phyloP scores from a whole-genome alignment of 768 basidiomycete genomes.

The Pleurotus pulmonarius region DNA sequence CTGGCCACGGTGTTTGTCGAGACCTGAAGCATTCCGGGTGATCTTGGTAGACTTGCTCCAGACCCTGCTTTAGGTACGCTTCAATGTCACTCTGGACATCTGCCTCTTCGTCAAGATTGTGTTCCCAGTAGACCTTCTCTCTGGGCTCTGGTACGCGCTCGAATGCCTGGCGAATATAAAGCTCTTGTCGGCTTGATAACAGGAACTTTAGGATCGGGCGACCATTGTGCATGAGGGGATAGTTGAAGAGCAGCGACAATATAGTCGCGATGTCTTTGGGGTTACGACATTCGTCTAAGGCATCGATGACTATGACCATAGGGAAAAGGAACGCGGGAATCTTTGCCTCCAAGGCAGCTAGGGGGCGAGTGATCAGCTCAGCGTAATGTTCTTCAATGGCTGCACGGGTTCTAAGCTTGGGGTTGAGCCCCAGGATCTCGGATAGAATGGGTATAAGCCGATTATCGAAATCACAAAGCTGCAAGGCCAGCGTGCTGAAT shows the following conservation, averaged over 20 bases:
- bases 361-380: slow-evolving; percentile 4
- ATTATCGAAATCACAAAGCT: not conserved
- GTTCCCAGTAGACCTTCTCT: not conserved
- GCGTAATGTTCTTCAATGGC: not conserved
- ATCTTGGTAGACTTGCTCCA: not conserved
- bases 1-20: not conserved
- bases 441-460: not conserved
- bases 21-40: not conserved
- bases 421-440: not conserved
- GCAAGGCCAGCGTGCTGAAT: slow-evolving; percentile 6
- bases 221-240: not conserved
- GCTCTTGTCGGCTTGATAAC: not conserved
- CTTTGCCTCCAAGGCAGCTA: not conserved
- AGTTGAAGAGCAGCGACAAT: not conserved
- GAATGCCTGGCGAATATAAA: not conserved
- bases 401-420: not conserved
- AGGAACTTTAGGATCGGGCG: not conserved
- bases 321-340: not conserved
- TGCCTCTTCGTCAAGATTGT: not conserved
- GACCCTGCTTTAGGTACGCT: not conserved
- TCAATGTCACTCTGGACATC: not conserved
- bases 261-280: not conserved
- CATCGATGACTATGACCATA: slow-evolving; percentile 9
- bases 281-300: slow-evolving; percentile 8
- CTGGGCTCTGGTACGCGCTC: not conserved